Percentiles rank a stretch among this genome's conserved stretches.
Conservation (phyloP, 768 basidiomycete species). For the Mycena haematopus region DNA sequence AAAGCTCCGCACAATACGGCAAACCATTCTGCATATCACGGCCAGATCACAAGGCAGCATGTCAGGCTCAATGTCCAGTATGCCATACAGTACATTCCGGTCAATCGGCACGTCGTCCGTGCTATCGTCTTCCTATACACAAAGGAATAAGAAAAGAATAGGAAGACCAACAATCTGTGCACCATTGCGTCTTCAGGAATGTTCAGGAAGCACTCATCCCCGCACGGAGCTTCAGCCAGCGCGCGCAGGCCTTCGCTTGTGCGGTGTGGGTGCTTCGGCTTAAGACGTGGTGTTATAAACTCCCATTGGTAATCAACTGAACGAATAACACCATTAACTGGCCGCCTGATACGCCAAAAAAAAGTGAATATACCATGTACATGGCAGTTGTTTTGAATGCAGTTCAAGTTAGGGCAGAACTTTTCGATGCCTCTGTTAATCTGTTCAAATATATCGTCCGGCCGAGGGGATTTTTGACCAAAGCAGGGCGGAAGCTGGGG, state of each 20-base stretch:
- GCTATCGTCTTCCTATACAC: slow-evolving; percentile 2
- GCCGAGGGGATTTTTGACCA: background rate
- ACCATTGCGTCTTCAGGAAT: slow-evolving; percentile 18
- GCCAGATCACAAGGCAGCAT: slow-evolving; percentile 57
- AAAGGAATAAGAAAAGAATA: background rate
- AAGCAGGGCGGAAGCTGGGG: slow-evolving; percentile 4
- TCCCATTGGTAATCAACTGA: background rate
- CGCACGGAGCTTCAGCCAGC: slow-evolving; percentile 20
- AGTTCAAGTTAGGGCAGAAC: slow-evolving; percentile 21
- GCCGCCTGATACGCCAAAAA: background rate
- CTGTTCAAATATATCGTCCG: background rate
- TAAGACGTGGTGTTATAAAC: background rate
- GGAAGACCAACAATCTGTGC: background rate
- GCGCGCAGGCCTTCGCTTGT: slow-evolving; percentile 23
- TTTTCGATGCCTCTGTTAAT: background rate
- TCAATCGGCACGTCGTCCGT: slow-evolving; percentile 25
- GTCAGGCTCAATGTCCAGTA: slow-evolving; percentile 53
- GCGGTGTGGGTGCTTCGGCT: slow-evolving; percentile 20
- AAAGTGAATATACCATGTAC: slow-evolving; percentile 6
- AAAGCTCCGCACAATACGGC: slow-evolving; percentile 46
- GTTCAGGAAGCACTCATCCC: slow-evolving; percentile 32
- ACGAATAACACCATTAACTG: background rate
- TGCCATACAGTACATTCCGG: slow-evolving; percentile 36
- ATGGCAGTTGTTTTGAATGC: slow-evolving; percentile 6
- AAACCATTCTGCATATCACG: slow-evolving; percentile 52